A percentile compares a stretch with the other conserved stretches of the same genome.
Evolutionary conservation across 2,329 filamentous ascomycete species (phyloP).

Genomic region (Trichoderma sp.): DNA sequence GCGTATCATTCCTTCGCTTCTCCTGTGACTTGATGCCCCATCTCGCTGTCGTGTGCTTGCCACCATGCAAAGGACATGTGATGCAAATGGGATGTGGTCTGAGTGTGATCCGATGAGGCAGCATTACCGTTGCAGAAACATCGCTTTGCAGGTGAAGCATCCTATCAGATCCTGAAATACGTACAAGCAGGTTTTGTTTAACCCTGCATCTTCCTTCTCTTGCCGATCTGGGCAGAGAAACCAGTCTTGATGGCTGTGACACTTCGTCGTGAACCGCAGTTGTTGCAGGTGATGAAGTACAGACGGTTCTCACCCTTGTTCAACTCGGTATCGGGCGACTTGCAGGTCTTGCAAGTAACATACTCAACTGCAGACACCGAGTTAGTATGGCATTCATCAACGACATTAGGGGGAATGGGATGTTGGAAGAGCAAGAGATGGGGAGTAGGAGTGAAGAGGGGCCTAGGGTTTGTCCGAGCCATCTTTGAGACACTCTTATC

Average conservation of each 20-base stretch:
- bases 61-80: neutral
- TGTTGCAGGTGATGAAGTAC: conserved; percentile 96
- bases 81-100: conserved; percentile 5
- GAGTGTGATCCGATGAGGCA: conserved; percentile 7
- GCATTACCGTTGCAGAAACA: conserved; percentile 9
- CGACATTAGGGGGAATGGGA: too few relatives aligned
- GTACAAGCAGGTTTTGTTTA: conserved; percentile 49
- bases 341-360: conserved; percentile 98
- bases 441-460: neutral
- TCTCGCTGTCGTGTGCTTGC: neutral
- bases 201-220: conserved; percentile 92
- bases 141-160: conserved; percentile 5
- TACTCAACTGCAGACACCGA: conserved; percentile 70
- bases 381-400: conserved; percentile 36
- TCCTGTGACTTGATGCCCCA: neutral
- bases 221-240: conserved; percentile 99
- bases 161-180: conserved; percentile 3
- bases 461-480: neutral
- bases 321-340: conserved; percentile 90
- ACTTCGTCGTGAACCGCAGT: conserved; percentile 77
- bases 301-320: conserved; percentile 99
- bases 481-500: neutral
- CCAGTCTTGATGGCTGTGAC: conserved; percentile 99
- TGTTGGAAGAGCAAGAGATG: neutral
- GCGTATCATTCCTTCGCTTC: neutral